Conservation (phyloP, 768 basidiomycete species). For the Kwoniella pini region DNA sequence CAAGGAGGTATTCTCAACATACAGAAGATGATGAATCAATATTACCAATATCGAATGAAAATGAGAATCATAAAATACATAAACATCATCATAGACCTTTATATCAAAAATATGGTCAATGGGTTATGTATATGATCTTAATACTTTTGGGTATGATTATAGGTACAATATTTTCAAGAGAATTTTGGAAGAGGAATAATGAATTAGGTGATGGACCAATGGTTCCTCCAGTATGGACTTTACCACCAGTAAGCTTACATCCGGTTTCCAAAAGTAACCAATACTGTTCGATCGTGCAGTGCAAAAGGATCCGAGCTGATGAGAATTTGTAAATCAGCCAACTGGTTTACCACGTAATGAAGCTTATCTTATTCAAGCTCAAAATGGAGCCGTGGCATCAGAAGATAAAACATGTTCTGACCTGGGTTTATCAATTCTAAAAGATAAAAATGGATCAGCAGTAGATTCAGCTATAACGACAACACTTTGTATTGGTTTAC, state of each 20-base stretch:
- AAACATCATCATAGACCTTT: slow-evolving; percentile 12
- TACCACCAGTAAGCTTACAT: slow-evolving; percentile 40
- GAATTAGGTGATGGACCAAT: slow-evolving; percentile 30
- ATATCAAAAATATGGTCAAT: slow-evolving; percentile 15
- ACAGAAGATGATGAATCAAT: slow-evolving; percentile 3
- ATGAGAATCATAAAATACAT: slow-evolving; percentile 4
- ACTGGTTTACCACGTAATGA: slow-evolving; percentile 59
- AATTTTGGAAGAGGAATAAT: slow-evolving; percentile 4
- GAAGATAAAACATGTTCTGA: slow-evolving; percentile 85
- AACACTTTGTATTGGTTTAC: slow-evolving; percentile 66
- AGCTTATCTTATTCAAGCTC: slow-evolving; percentile 64
- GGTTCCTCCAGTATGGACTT: slow-evolving; percentile 43
- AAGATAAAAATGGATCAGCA: slow-evolving; percentile 79
- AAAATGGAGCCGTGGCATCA: slow-evolving; percentile 80
- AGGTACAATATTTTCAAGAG: slow-evolving; percentile 13
- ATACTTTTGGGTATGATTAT: slow-evolving; percentile 13
- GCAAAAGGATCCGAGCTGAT: no score
- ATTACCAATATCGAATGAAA: slow-evolving; percentile 9
- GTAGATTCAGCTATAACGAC: slow-evolving; percentile 82
- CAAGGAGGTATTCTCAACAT: slow-evolving; percentile 1
- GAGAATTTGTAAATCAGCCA: slow-evolving; percentile 27
- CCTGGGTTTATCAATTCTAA: slow-evolving; percentile 74
- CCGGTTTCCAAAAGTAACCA: no score
- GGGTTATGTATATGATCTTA: slow-evolving; percentile 10
- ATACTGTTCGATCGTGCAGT: no score